These are phyloP conservation scores for Styphnolobium japonicum DNA, from an alignment of 306 rosid genomes.

Conservation along the genomic window DNA sequence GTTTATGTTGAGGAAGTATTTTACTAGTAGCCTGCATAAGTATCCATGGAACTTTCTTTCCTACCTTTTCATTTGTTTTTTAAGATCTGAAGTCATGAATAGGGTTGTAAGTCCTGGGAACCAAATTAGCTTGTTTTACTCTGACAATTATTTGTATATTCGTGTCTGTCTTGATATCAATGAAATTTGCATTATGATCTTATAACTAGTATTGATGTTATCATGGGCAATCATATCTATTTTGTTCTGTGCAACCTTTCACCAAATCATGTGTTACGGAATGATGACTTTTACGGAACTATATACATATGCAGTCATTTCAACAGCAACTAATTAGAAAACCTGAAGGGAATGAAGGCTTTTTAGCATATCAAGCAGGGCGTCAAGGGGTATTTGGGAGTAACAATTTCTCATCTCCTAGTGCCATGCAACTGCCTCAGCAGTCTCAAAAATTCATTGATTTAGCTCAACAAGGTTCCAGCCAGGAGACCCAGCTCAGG, in stretches of 20 bases:
- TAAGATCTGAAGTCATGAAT: not conserved
- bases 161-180: not conserved
- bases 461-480: conserved; percentile 62
- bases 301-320: conserved; percentile 54
- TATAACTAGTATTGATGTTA: not conserved
- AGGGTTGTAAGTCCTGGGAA: not conserved
- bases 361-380: conserved; percentile 70
- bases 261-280: not conserved
- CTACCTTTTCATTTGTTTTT: not conserved
- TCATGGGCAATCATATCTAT: not conserved
- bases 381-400: conserved; percentile 67
- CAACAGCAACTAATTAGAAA: conserved; percentile 82
- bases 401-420: conserved; percentile 64
- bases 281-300: conserved; percentile 14
- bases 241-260: conserved; percentile 3
- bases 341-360: conserved; percentile 85
- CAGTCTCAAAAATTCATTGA: conserved; percentile 74
- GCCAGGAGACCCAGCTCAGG: conserved; percentile 67
- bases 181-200: conserved; percentile 1
- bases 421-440: conserved; percentile 68
- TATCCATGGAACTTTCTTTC: not conserved
- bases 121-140: not conserved
- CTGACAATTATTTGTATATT: not conserved
- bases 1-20: not conserved
- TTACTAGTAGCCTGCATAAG: not conserved